Percentiles rank a stretch among this genome's conserved stretches.
These are phyloP conservation scores for Tieghemostelium lacteum DNA, from an alignment of 78 protist species.

Conservation along the genomic window DNA sequence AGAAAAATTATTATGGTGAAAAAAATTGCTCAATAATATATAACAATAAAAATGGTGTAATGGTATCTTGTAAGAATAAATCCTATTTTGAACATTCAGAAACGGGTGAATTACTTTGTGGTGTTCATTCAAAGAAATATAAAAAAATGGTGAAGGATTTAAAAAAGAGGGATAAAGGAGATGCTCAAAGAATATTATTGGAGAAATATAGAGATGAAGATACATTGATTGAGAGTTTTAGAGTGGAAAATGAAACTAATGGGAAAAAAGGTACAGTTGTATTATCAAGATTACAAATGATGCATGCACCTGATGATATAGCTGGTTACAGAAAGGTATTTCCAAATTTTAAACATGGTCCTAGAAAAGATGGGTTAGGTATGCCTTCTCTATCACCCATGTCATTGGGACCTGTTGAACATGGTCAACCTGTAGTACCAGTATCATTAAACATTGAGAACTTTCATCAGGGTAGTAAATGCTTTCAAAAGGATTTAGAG, in stretches of 20 bases:
- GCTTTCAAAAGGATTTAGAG: constrained; percentile 28
- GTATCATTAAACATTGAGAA: constrained; percentile 24
- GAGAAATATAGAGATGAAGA: neutral
- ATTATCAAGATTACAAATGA: constrained; percentile 7
- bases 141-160: neutral
- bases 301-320: constrained; percentile 36
- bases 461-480: constrained; percentile 59
- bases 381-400: constrained; percentile 53
- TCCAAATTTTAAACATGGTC: constrained; percentile 41
- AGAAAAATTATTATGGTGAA: neutral
- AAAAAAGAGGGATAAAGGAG: neutral
- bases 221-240: neutral
- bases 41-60: constrained; percentile 38
- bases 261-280: neutral
- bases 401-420: constrained; percentile 21
- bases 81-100: constrained; percentile 25
- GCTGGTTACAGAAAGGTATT: constrained; percentile 33
- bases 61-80: constrained; percentile 5
- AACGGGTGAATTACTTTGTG: neutral
- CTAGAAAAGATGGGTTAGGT: constrained; percentile 38
- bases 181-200: neutral
- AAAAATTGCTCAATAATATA: neutral
- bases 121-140: neutral
- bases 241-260: neutral
- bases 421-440: constrained; percentile 29